Percentiles rank a stretch among this genome's conserved stretches.
These are phyloP conservation scores for Naganishia albida DNA, from an alignment of 1,284 basidiomycete genomes.

Conservation along the genomic window DNA sequence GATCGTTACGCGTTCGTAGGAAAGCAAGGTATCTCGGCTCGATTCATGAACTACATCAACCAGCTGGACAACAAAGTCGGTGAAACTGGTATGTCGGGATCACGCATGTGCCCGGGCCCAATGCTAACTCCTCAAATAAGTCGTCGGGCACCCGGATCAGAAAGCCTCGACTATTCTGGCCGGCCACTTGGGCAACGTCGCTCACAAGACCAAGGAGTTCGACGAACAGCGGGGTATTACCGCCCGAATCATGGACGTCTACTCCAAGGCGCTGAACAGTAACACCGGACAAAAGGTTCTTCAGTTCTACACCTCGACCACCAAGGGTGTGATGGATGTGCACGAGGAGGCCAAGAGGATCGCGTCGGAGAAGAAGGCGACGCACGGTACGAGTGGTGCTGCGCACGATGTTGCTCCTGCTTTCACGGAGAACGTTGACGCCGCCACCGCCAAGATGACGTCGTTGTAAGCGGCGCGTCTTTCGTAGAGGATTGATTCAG, in stretches of 20 bases:
- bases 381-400: constrained; percentile 22
- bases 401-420: constrained; percentile 29
- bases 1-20: constrained; percentile 53
- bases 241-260: constrained; percentile 73
- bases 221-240: constrained; percentile 78
- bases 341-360: constrained; percentile 59
- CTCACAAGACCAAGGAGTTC: constrained; percentile 67
- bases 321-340: constrained; percentile 65
- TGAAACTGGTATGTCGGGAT: constrained; percentile 56
- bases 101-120: neutral
- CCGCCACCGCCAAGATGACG: constrained; percentile 15
- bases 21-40: constrained; percentile 80
- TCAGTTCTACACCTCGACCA: constrained; percentile 67
- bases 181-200: constrained; percentile 58
- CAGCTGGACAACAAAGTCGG: constrained; percentile 70
- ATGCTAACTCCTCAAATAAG: constrained; percentile 12
- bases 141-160: constrained; percentile 51
- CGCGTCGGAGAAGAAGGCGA: constrained; percentile 40
- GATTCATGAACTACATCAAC: constrained; percentile 76
- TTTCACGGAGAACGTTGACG: constrained; percentile 28
- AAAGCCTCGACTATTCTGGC: constrained; percentile 74
- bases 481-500: too few relatives aligned
- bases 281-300: constrained; percentile 69
- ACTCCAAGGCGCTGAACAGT: constrained; percentile 70
- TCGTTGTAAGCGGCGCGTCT: neutral